These are phyloP conservation scores for Chrysosporium keratinophilum DNA, from an alignment of 2,329 filamentous ascomycete genomes.

Conservation along the genomic window DNA sequence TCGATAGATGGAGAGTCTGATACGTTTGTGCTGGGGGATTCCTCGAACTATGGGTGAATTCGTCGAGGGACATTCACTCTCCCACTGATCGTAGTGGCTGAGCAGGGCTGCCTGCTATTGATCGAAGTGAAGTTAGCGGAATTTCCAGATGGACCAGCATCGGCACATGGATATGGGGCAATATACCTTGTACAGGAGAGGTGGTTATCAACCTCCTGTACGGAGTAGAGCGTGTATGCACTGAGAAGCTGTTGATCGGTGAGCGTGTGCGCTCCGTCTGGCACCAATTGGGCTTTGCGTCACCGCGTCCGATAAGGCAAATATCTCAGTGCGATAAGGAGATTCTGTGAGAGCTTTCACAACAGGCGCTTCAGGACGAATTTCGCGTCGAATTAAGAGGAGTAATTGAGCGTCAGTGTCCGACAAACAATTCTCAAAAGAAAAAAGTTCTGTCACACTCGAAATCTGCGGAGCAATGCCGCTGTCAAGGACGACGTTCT, in stretches of 20 bases:
- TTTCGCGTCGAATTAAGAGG: neutral
- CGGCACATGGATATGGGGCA: too few relatives aligned
- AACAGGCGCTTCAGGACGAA: neutral
- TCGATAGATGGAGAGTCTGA: too few relatives aligned
- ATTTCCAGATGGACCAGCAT: too few relatives aligned
- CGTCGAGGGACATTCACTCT: too few relatives aligned
- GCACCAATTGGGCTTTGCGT: neutral
- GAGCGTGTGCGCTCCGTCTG: neutral
- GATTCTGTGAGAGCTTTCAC: neutral
- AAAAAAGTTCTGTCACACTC: neutral
- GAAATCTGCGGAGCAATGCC: neutral
- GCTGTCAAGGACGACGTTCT: neutral
- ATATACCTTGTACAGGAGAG: too few relatives aligned
- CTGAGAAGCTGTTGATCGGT: neutral
- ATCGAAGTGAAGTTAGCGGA: too few relatives aligned
- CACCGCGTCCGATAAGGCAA: slow-evolving; percentile 1
- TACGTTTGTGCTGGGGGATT: too few relatives aligned
- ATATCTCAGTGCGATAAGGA: neutral
- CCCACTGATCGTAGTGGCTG: too few relatives aligned
- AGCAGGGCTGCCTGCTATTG: too few relatives aligned
- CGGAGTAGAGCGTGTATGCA: neutral
- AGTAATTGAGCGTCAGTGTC: neutral
- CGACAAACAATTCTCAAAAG: neutral
- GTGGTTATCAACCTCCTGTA: neutral
- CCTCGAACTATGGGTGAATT: too few relatives aligned